Percentiles rank a stretch among this genome's conserved stretches.
phyloP scores from a whole-genome alignment of 2,329 filamentous ascomycete species.

The Beauveria australis region DNA sequence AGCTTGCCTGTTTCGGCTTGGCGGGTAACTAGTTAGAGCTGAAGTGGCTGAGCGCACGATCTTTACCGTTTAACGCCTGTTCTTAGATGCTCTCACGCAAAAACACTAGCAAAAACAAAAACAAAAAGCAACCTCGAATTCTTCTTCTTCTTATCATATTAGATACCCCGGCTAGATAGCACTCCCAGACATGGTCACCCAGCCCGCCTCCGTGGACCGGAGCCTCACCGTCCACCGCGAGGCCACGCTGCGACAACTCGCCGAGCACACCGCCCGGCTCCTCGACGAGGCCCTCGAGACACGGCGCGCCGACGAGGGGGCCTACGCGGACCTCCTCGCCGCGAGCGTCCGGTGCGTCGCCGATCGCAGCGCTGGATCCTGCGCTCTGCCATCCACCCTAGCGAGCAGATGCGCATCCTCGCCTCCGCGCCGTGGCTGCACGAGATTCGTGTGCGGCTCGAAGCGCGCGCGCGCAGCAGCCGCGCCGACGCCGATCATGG shows the following conservation, averaged over 20 bases:
- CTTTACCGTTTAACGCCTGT: background rate
- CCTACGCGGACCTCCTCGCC: constrained; percentile 9
- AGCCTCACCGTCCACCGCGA: constrained; percentile 4
- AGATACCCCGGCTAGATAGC: too few relatives aligned
- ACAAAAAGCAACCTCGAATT: too few relatives aligned
- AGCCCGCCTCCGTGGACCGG: background rate
- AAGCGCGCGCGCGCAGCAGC: background rate
- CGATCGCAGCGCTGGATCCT: background rate
- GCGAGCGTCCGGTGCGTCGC: background rate
- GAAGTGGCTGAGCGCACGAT: background rate
- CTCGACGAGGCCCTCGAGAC: background rate
- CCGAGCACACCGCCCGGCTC: background rate
- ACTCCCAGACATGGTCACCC: background rate
- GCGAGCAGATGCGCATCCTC: constrained; percentile 4
- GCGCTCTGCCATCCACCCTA: background rate
- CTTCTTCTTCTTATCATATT: too few relatives aligned
- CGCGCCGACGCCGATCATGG: background rate
- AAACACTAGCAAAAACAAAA: too few relatives aligned
- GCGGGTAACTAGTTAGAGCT: constrained; percentile 1
- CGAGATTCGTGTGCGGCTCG: background rate
- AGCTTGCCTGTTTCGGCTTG: constrained; percentile 4
- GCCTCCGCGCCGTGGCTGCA: background rate
- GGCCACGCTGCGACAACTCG: constrained; percentile 1
- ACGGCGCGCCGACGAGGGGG: background rate
- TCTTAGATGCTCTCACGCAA: too few relatives aligned